Evolutionary conservation across 1,284 basidiomycete genomes (phyloP), one percentile per base, ranked within the genome.

Genomic region (Sparassis latifolia): DNA sequence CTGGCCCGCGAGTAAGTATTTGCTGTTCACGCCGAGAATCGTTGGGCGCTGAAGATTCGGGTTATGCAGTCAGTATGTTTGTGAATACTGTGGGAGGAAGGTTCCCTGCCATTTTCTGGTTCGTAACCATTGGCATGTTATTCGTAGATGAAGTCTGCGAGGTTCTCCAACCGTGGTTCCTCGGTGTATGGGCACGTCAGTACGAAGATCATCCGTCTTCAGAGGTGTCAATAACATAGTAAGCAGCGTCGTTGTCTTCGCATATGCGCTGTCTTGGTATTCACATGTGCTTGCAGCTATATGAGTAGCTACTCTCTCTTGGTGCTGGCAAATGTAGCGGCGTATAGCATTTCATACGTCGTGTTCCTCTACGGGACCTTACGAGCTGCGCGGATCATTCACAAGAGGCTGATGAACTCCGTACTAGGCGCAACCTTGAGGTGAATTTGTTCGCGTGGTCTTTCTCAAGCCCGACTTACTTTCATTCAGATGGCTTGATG

Each of bases 371-470:
- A 68, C 31, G 76, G 76, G 5, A 63, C 70, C 37, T 54, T 70
- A 58, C 69, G 73, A 42, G 85, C 85, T 2, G 82, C 82, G 2
- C 70, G 73, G 48, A 65, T 64, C 20, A 74, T 89, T 5, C 86
- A 89, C 58, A 60, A 67, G 41, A 66, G 67, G 42, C 75, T 90
- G 28, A 66, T 86, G n/a, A 62, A 74, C 28, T 71, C 75, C 5
- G 70, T 86, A 10, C 71, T 86, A 10, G 75, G 76, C 2, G 76
- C 82, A 0, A 81, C 78, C 5, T 64, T 82, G 51, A 69, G 78
- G 63, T 72, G 45, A 40, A 6, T 12, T 9, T 10, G 32, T 6
- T n/a, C 5, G 27, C 10, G 32, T 10, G 10, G 3, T 33, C 6
- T 42, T 43, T 20, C 6, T 37, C 9, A 29, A 3, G 27, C 31